These are phyloP conservation scores for Coniochaeta prunicola DNA, from an alignment of 2,329 filamentous ascomycete genomes.

Conservation along the genomic window DNA sequence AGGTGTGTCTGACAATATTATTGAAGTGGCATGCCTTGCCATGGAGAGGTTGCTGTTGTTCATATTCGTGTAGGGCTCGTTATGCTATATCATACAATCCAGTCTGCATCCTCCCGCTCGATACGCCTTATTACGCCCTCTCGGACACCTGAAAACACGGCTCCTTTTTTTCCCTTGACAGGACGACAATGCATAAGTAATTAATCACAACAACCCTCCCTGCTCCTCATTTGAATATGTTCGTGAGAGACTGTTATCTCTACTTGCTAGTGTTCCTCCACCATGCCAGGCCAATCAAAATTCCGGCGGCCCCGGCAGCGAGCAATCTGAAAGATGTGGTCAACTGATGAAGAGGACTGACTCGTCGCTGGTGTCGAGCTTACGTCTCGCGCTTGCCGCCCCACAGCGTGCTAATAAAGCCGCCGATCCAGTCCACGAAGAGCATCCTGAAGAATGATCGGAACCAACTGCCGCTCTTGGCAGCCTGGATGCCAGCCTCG, in stretches of 20 bases:
- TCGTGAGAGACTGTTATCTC: not conserved
- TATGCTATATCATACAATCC: not conserved
- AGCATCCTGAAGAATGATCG: constrained; percentile 24
- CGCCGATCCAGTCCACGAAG: constrained; percentile 31
- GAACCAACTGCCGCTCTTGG: constrained; percentile 22
- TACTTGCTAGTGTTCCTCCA: not conserved
- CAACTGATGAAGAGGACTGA: not conserved
- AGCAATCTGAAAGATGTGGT: not conserved
- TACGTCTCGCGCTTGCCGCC: constrained; percentile 21
- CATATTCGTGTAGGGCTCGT: not conserved
- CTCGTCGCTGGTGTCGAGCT: constrained; percentile 9
- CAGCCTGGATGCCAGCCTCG: constrained; percentile 10
- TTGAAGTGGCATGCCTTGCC: not conserved
- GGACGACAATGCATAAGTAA: not conserved
- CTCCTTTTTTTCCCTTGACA: not conserved
- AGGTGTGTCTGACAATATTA: not conserved
- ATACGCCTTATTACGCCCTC: not conserved
- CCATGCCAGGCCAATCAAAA: not conserved
- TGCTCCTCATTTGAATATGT: not conserved
- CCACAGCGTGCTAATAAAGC: constrained; percentile 24
- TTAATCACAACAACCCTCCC: not conserved
- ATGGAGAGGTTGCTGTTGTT: not conserved
- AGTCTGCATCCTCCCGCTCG: not conserved
- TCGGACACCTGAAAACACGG: not conserved
- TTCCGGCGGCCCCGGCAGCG: not conserved